Evolutionary conservation across 2,329 filamentous ascomycete genomes (phyloP).

Genomic region (Monosporascus sp.): DNA sequence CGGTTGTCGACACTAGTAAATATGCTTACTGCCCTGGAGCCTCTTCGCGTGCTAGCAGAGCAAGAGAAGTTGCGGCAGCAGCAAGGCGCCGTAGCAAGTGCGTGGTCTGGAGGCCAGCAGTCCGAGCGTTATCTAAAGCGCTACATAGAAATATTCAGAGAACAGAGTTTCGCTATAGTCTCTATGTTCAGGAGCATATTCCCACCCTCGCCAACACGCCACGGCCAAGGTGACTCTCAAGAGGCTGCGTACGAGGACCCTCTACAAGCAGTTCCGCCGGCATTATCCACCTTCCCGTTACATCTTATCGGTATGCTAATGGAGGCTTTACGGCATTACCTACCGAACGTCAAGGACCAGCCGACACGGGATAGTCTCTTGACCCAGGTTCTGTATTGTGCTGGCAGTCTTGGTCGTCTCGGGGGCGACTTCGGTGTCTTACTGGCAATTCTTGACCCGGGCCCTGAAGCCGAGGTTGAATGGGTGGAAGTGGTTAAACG

Average conservation of each 20-base stretch:
- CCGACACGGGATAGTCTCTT: slow-evolving; percentile 79
- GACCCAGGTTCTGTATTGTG: slow-evolving; percentile 90
- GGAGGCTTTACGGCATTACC: slow-evolving; percentile 67
- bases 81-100: slow-evolving; percentile 32
- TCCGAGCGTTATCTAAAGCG: slow-evolving; percentile 91
- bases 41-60: slow-evolving; percentile 82
- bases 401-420: slow-evolving; percentile 80
- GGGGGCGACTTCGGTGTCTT: slow-evolving; percentile 92
- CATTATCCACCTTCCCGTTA: slow-evolving; percentile 77
- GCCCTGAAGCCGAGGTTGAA: slow-evolving; percentile 50
- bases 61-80: slow-evolving; percentile 61
- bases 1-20: slow-evolving; percentile 72
- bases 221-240: slow-evolving; percentile 9
- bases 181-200: slow-evolving; percentile 94
- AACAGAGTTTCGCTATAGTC: slow-evolving; percentile 93
- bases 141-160: slow-evolving; percentile 95
- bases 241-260: slow-evolving; percentile 28
- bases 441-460: slow-evolving; percentile 56
- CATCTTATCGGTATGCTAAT: slow-evolving; percentile 78
- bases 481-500: slow-evolving; percentile 89
- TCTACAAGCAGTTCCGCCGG: slow-evolving; percentile 63
- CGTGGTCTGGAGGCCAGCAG: slow-evolving; percentile 74
- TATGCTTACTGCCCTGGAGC: slow-evolving; percentile 78
- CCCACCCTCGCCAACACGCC: slow-evolving; percentile 34
- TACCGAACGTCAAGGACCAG: slow-evolving; percentile 77